phyloP scores from a whole-genome alignment of 768 basidiomycete species.

The Panellus pusillus region DNA sequence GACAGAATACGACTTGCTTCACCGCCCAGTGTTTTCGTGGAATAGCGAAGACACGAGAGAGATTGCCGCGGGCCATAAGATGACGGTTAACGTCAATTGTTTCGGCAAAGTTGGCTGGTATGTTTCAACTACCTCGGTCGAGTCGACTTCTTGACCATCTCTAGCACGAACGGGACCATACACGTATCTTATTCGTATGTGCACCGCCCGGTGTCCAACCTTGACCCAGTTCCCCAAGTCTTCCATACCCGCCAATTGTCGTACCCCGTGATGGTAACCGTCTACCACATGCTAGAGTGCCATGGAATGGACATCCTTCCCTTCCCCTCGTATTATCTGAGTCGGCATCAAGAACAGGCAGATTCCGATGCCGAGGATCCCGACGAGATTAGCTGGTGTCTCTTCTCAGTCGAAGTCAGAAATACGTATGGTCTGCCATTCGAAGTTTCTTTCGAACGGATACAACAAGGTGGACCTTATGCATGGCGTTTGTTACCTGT shows the following conservation, averaged over 20 bases:
- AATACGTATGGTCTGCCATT: slow-evolving; percentile 93
- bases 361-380: slow-evolving; percentile 28
- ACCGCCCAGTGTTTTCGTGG: slow-evolving; percentile 84
- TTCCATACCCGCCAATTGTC: slow-evolving; percentile 88
- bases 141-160: slow-evolving; percentile 18
- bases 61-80: slow-evolving; percentile 70
- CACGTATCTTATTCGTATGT: slow-evolving; percentile 82
- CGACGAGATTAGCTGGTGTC: slow-evolving; percentile 71
- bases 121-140: slow-evolving; percentile 29
- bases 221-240: slow-evolving; percentile 39
- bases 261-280: slow-evolving; percentile 89
- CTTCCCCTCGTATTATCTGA: slow-evolving; percentile 40
- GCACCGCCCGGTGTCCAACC: slow-evolving; percentile 39
- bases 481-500: neutral
- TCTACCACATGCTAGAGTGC: slow-evolving; percentile 93
- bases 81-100: slow-evolving; percentile 69
- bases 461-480: slow-evolving; percentile 56
- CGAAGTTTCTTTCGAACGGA: slow-evolving; percentile 75
- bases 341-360: slow-evolving; percentile 24
- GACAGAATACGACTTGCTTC: slow-evolving; percentile 77
- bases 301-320: slow-evolving; percentile 80
- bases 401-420: slow-evolving; percentile 87
- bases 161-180: slow-evolving; percentile 74
- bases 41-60: slow-evolving; percentile 44
- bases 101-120: slow-evolving; percentile 93